A percentile compares a stretch with the other conserved stretches of the same genome.
These are phyloP conservation scores for Asterochloris erici DNA, from an alignment of 139 green algal species.

Conservation along the genomic window DNA sequence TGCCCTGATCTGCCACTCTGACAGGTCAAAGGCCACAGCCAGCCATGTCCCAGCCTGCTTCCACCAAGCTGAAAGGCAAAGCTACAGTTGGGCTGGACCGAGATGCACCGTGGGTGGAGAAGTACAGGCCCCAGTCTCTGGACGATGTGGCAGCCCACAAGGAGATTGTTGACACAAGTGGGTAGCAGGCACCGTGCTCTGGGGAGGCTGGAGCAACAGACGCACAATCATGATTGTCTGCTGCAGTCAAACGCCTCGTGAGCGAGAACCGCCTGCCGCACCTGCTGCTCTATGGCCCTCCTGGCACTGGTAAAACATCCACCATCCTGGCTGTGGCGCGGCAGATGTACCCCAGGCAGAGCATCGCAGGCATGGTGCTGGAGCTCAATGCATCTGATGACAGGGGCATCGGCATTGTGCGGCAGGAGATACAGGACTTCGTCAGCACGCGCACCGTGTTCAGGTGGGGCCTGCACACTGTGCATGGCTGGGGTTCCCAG, in stretches of 20 bases:
- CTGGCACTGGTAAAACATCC: constrained; percentile 97
- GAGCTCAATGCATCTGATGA: constrained; percentile 98
- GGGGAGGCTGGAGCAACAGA: too few relatives aligned
- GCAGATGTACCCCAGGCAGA: constrained; percentile 80
- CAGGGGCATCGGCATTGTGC: constrained; percentile 91
- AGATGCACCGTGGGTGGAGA: constrained; percentile 87
- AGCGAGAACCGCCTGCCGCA: constrained; percentile 87
- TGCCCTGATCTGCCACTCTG: too few relatives aligned
- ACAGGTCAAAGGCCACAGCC: too few relatives aligned
- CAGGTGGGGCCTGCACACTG: constrained; percentile 36
- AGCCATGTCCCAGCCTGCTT: too few relatives aligned
- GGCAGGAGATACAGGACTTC: constrained; percentile 97
- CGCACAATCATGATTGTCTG: not conserved
- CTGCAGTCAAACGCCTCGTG: constrained; percentile 76
- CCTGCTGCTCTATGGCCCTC: constrained; percentile 96
- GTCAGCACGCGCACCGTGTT: constrained; percentile 90
- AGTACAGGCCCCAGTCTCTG: constrained; percentile 90
- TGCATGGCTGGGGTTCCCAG: not conserved
- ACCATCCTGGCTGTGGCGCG: constrained; percentile 91
- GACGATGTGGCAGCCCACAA: constrained; percentile 94
- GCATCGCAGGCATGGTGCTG: constrained; percentile 79
- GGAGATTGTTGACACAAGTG: constrained; percentile 97
- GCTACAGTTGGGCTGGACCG: not conserved
- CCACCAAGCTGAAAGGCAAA: not conserved
- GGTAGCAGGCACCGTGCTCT: not conserved